phyloP scores from a whole-genome alignment of 2,329 filamentous ascomycete genomes.

The Xylariaceae sp. region DNA sequence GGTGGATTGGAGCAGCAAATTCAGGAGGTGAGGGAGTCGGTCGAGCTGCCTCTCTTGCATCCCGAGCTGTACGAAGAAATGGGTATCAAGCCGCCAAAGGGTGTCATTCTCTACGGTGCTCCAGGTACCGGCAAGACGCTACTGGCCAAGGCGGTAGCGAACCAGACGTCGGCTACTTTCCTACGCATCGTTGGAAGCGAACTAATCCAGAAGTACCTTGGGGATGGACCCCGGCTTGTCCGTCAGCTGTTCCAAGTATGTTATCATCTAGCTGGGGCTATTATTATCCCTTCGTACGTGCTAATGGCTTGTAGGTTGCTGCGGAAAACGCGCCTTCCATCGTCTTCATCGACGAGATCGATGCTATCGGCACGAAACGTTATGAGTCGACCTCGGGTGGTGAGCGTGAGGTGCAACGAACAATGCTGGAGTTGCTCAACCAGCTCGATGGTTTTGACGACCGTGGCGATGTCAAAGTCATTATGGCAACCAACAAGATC shows the following conservation, averaged over 20 bases:
- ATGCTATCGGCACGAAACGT: slow-evolving; percentile 97
- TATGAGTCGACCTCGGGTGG: slow-evolving; percentile 97
- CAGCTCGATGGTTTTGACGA: slow-evolving; percentile 99
- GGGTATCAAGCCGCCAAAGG: slow-evolving; percentile 99
- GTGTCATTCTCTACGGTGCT: slow-evolving; percentile 97
- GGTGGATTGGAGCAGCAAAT: slow-evolving; percentile 94
- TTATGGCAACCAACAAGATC: slow-evolving; percentile 99
- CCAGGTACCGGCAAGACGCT: slow-evolving; percentile 97
- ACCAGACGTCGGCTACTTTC: slow-evolving; percentile 98
- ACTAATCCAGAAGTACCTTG: slow-evolving; percentile 97
- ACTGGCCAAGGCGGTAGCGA: slow-evolving; percentile 94
- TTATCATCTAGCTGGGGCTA: background rate
- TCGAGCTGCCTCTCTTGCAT: slow-evolving; percentile 91
- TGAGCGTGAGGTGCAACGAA: slow-evolving; percentile 95
- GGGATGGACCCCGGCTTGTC: slow-evolving; percentile 91
- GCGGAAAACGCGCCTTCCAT: slow-evolving; percentile 96
- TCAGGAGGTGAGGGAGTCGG: slow-evolving; percentile 95
- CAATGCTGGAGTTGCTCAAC: slow-evolving; percentile 97
- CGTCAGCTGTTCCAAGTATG: slow-evolving; percentile 88
- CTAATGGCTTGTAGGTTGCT: slow-evolving; percentile 64
- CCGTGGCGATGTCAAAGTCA: slow-evolving; percentile 97
- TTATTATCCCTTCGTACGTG: background rate
- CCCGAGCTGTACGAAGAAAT: slow-evolving; percentile 99
- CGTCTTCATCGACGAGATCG: slow-evolving; percentile 99
- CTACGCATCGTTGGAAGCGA: slow-evolving; percentile 95